Conservation (phyloP, 768 basidiomycete species). For the Trametes sanguinea region DNA sequence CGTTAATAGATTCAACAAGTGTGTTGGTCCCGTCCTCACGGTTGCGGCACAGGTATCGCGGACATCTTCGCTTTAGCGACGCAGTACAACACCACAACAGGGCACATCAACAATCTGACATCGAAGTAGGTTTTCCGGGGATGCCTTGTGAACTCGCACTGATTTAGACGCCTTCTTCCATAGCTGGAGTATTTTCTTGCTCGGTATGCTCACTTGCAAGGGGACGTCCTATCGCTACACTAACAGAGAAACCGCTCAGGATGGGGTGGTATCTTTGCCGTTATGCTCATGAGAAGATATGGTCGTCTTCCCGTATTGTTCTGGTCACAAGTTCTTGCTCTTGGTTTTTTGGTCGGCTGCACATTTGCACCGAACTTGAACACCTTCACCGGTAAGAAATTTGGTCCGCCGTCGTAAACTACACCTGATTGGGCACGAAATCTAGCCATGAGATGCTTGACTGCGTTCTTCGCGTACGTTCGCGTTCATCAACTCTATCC, state of each 20-base stretch:
- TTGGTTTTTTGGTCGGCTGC: slow-evolving; percentile 59
- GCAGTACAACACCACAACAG: slow-evolving; percentile 55
- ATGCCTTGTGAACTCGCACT: not conserved
- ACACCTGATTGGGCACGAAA: not conserved
- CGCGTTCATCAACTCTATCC: too few relatives aligned
- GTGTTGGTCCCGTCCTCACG: not conserved
- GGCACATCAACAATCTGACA: slow-evolving; percentile 62
- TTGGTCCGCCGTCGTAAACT: not conserved
- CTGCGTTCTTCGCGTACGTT: slow-evolving; percentile 55
- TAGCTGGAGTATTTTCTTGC: slow-evolving; percentile 68
- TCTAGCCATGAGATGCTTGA: slow-evolving; percentile 59
- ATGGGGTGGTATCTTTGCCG: slow-evolving; percentile 62
- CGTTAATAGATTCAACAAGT: not conserved
- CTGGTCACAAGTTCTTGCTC: slow-evolving; percentile 64
- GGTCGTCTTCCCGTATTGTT: slow-evolving; percentile 70
- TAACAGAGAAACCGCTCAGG: slow-evolving; percentile 36
- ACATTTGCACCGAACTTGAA: slow-evolving; percentile 59
- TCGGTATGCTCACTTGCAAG: slow-evolving; percentile 40
- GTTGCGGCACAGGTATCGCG: slow-evolving; percentile 49
- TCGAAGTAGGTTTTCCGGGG: slow-evolving; percentile 40
- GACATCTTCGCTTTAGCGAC: slow-evolving; percentile 59
- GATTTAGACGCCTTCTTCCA: not conserved
- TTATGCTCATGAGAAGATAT: slow-evolving; percentile 61
- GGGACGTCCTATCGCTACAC: not conserved
- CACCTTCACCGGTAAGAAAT: slow-evolving; percentile 52